Evolutionary conservation across 257 asterid genomes (phyloP).

Genomic region (Mitragyna speciosa): DNA sequence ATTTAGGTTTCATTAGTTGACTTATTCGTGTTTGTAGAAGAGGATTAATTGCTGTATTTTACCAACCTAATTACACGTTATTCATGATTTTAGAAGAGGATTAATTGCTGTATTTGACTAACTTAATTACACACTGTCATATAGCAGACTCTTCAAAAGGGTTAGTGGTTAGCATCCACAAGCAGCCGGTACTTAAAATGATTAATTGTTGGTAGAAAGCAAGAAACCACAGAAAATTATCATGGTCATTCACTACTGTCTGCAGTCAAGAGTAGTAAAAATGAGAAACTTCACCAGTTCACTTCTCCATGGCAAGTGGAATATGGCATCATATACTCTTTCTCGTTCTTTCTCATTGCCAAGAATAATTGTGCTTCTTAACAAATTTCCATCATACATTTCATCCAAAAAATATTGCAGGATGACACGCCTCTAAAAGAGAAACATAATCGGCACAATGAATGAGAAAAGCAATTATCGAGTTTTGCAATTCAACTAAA

Average conservation of each 20-base stretch:
- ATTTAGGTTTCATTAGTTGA: too few species aligned
- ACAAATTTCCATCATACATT: constrained; percentile 82
- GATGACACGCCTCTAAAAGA: constrained; percentile 49
- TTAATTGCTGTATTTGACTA: too few species aligned
- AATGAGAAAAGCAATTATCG: constrained; percentile 16
- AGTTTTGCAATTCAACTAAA: background rate
- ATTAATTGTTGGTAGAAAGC: constrained; percentile 1
- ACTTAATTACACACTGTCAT: too few species aligned
- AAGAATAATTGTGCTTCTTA: constrained; percentile 72
- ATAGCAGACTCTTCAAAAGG: background rate
- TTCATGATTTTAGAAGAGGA: too few species aligned
- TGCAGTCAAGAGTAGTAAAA: constrained; percentile 10
- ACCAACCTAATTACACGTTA: too few species aligned
- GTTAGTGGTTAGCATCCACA: background rate
- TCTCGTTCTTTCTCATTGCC: constrained; percentile 89
- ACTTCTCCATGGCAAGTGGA: constrained; percentile 97
- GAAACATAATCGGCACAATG: constrained; percentile 20
- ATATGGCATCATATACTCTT: constrained; percentile 93
- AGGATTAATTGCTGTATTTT: too few species aligned
- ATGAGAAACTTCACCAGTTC: constrained; percentile 69
- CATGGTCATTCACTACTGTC: background rate
- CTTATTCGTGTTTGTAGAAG: too few species aligned
- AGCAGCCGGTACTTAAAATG: background rate
- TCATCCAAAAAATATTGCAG: constrained; percentile 83
- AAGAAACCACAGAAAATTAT: background rate